phyloP scores from a whole-genome alignment of 768 basidiomycete genomes.

The Trametes elegans region DNA sequence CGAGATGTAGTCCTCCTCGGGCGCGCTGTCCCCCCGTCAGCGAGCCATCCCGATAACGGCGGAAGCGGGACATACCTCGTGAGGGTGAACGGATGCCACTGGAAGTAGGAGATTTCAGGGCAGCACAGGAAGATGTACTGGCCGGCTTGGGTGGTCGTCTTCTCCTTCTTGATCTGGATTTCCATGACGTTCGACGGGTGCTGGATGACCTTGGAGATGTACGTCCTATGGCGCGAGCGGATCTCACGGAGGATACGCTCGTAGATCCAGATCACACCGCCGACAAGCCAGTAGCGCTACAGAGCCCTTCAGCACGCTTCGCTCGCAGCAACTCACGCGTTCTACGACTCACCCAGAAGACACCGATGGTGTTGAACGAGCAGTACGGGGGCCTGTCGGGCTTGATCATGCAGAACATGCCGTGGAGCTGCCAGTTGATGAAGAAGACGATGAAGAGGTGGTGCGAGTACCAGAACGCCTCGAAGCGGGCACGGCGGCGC shows the following conservation, averaged over 20 bases:
- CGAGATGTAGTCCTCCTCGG: constrained; percentile 93
- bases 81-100: constrained; percentile 97
- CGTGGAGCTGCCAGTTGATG: constrained; percentile 91
- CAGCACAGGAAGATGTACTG: constrained; percentile 93
- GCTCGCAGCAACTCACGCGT: background rate
- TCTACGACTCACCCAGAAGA: constrained; percentile 81
- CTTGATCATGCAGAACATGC: constrained; percentile 96
- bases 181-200: constrained; percentile 95
- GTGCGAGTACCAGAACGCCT: constrained; percentile 87
- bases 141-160: constrained; percentile 76
- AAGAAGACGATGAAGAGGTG: constrained; percentile 94
- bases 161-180: constrained; percentile 97
- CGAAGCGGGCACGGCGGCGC: constrained; percentile 72
- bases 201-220: constrained; percentile 91
- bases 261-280: constrained; percentile 79
- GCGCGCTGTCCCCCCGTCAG: constrained; percentile 52
- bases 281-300: constrained; percentile 87
- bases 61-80: constrained; percentile 54
- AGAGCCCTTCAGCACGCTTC: constrained; percentile 8
- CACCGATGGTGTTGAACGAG: constrained; percentile 80
- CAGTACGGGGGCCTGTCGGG: constrained; percentile 89
- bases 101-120: constrained; percentile 91
- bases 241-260: constrained; percentile 93
- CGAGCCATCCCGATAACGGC: background rate
- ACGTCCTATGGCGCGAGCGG: constrained; percentile 87